These are phyloP conservation scores for Pelagomonas calceolata DNA, from an alignment of 108 stramenopile species.

Conservation along the genomic window DNA sequence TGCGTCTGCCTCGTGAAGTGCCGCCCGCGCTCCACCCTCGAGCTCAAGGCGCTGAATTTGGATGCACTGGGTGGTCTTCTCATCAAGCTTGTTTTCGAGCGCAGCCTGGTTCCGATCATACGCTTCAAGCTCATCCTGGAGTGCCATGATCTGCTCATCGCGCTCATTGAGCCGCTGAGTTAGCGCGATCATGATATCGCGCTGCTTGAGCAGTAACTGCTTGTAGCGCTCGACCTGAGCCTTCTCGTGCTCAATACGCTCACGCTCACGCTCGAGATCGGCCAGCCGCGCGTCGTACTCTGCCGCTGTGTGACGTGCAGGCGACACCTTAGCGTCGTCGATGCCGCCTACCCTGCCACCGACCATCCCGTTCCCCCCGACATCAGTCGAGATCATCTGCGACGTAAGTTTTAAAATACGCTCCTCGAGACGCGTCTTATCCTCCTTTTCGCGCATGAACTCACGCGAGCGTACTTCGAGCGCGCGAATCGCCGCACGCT, in stretches of 20 bases:
- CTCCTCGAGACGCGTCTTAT: constrained; percentile 47
- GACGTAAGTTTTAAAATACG: constrained; percentile 38
- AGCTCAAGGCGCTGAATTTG: constrained; percentile 32
- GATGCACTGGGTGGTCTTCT: constrained; percentile 44
- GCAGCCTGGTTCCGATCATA: constrained; percentile 43
- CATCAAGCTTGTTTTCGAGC: constrained; percentile 49
- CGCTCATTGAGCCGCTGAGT: constrained; percentile 57
- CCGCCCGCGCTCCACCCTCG: neutral
- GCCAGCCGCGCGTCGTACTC: constrained; percentile 24
- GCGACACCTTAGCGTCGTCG: too few species aligned
- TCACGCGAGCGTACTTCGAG: constrained; percentile 35
- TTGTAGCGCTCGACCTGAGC: constrained; percentile 56
- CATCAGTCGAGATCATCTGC: constrained; percentile 36
- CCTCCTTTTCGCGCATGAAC: constrained; percentile 57
- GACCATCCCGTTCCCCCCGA: too few species aligned
- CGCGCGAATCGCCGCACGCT: constrained; percentile 49
- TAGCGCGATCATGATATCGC: constrained; percentile 61
- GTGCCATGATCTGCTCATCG: constrained; percentile 49
- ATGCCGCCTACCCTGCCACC: too few species aligned
- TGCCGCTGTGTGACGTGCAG: too few species aligned
- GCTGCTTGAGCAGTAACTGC: constrained; percentile 52
- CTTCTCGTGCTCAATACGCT: constrained; percentile 49
- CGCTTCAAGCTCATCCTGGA: constrained; percentile 58
- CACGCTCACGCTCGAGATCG: constrained; percentile 49
- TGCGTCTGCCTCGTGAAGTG: neutral